Conservation (phyloP, 768 basidiomycete species). For the Mycena rosella region DNA sequence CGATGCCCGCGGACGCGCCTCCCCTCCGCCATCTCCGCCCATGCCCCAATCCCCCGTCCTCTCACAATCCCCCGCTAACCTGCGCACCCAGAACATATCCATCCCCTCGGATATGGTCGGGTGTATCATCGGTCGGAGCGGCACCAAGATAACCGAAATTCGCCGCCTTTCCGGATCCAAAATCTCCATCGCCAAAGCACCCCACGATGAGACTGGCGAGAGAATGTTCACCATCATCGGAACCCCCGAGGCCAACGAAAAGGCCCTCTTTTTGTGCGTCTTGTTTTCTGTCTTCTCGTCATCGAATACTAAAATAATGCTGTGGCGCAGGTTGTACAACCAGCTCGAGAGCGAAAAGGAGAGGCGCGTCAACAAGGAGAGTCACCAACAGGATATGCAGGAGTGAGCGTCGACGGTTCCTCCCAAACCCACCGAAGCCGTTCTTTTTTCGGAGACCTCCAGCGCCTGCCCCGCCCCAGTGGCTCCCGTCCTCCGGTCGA, state of each 20-base stretch:
- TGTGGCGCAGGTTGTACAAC: conserved; percentile 79
- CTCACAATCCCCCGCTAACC: conserved; percentile 76
- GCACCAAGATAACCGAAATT: conserved; percentile 99
- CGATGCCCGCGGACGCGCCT: conserved; percentile 53
- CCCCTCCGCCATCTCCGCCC: conserved; percentile 62
- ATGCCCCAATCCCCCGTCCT: conserved; percentile 63
- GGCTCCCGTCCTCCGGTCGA: conserved; percentile 24
- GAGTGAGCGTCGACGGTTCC: conserved; percentile 48
- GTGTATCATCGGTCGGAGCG: conserved; percentile 95
- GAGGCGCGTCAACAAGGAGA: conserved; percentile 88
- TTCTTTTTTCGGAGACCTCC: conserved; percentile 26
- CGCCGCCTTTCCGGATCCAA: conserved; percentile 97
- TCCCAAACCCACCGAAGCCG: conserved; percentile 24
- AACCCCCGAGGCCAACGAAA: conserved; percentile 96
- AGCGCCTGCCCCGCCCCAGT: conserved; percentile 4
- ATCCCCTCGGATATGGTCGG: conserved; percentile 99
- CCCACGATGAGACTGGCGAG: conserved; percentile 99
- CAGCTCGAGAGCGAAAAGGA: conserved; percentile 98
- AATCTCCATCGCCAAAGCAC: conserved; percentile 98
- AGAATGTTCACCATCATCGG: conserved; percentile 99
- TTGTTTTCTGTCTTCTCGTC: background rate
- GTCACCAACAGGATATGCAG: conserved; percentile 76
- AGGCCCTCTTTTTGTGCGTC: conserved; percentile 85
- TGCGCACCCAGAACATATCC: conserved; percentile 98
- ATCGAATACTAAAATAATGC: background rate